Evolutionary conservation across 1,139 yeast species (phyloP).

Genomic region (Yamadazyma songkhlaensis): DNA sequence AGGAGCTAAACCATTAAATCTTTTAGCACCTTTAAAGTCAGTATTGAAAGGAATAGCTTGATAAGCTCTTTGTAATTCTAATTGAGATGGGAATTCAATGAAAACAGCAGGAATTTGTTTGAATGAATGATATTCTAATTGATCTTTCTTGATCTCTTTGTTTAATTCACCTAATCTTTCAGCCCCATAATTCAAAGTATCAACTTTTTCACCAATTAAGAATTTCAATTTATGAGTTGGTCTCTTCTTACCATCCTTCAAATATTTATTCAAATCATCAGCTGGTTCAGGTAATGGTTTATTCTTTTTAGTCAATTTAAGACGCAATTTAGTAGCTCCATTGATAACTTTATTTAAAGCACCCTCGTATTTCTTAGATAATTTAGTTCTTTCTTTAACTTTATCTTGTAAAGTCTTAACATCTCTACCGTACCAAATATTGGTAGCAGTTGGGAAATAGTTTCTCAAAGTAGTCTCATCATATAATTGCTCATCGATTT

Average conservation of each 20-base stretch:
- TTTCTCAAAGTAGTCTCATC: slow-evolving; percentile 52
- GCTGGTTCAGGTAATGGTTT: slow-evolving; percentile 52
- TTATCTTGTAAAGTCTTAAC: slow-evolving; percentile 49
- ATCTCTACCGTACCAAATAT: slow-evolving; percentile 64
- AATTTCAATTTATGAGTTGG: slow-evolving; percentile 61
- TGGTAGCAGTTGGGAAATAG: slow-evolving; percentile 59
- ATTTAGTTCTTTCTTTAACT: slow-evolving; percentile 53
- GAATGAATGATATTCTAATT: slow-evolving; percentile 42
- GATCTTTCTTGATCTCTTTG: slow-evolving; percentile 59
- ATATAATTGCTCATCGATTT: slow-evolving; percentile 48
- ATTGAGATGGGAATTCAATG: slow-evolving; percentile 81
- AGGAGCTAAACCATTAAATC: slow-evolving; percentile 63
- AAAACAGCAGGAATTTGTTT: slow-evolving; percentile 72
- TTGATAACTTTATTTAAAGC: slow-evolving; percentile 53
- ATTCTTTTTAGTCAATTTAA: slow-evolving; percentile 57
- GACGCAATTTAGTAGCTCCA: slow-evolving; percentile 55
- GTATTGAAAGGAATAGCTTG: slow-evolving; percentile 71
- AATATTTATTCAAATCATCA: slow-evolving; percentile 52
- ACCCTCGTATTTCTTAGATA: slow-evolving; percentile 56
- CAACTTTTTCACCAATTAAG: slow-evolving; percentile 77
- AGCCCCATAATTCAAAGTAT: slow-evolving; percentile 70
- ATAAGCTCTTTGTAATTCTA: slow-evolving; percentile 85
- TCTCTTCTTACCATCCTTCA: slow-evolving; percentile 61
- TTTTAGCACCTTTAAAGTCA: slow-evolving; percentile 62
- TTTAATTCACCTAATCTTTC: slow-evolving; percentile 68